phyloP scores from a whole-genome alignment of 192 early-diverging fungal species.

The Backusella liffmaniae region DNA sequence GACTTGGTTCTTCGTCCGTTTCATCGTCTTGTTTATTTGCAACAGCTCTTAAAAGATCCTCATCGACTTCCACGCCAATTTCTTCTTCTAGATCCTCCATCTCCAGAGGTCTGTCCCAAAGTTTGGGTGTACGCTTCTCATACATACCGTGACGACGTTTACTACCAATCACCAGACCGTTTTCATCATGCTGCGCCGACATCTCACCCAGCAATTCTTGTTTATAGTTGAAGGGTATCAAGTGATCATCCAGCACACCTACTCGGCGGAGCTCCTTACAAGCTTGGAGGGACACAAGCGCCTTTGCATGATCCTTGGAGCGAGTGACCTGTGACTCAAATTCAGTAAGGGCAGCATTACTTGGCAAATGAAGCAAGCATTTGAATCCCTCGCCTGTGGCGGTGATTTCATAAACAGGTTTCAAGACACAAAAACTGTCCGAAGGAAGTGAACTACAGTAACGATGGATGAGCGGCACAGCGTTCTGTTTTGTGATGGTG shows the following conservation, averaged over 20 bases:
- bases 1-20: not conserved
- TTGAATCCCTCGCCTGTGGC: constrained; percentile 33
- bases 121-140: constrained; percentile 31
- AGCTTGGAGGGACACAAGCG: constrained; percentile 65
- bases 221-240: constrained; percentile 54
- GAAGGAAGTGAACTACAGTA: constrained; percentile 74
- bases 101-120: constrained; percentile 37
- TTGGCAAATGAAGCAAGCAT: constrained; percentile 58
- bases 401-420: constrained; percentile 52
- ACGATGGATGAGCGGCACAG: constrained; percentile 60
- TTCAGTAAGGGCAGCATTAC: constrained; percentile 58
- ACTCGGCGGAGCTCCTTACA: constrained; percentile 67
- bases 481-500: constrained; percentile 63
- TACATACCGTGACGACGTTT: constrained; percentile 26
- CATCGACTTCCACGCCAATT: not conserved
- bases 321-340: constrained; percentile 50
- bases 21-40: not conserved
- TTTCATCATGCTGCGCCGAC: constrained; percentile 19
- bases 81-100: constrained; percentile 1
- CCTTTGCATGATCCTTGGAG: constrained; percentile 65
- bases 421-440: constrained; percentile 54
- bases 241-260: constrained; percentile 71
- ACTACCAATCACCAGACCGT: constrained; percentile 32
- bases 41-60: constrained; percentile 7
- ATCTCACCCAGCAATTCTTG: constrained; percentile 25